Evolutionary conservation across 2,329 filamentous ascomycete genomes (phyloP).

Genomic region (Paecilomyces fulvus): DNA sequence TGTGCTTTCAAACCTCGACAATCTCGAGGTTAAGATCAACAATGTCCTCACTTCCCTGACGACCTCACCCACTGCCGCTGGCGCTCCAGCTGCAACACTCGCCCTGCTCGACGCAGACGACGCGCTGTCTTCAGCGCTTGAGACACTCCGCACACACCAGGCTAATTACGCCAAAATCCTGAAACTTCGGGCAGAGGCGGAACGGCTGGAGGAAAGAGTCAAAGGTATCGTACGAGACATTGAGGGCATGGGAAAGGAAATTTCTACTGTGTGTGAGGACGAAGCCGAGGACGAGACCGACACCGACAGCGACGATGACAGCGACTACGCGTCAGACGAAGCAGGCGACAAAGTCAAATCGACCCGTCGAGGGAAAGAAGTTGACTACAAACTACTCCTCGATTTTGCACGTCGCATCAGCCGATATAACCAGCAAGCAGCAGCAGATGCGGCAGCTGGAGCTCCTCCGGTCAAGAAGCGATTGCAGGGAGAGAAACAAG

Average conservation of each 20-base stretch:
- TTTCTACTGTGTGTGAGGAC: conserved; percentile 21
- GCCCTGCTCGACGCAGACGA: conserved; percentile 36
- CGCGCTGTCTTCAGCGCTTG: conserved; percentile 30
- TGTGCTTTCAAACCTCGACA: conserved; percentile 30
- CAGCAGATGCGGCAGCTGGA: conserved; percentile 30
- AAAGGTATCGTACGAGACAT: conserved; percentile 34
- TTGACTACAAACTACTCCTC: conserved; percentile 37
- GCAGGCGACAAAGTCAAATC: conserved; percentile 7
- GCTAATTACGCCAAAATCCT: conserved; percentile 36
- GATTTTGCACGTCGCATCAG: conserved; percentile 40
- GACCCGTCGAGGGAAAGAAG: conserved; percentile 18
- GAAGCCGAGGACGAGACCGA: conserved; percentile 21
- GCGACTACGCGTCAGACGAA: conserved; percentile 16
- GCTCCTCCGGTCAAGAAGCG: conserved; percentile 11
- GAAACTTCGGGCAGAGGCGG: conserved; percentile 31
- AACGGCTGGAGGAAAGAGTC: conserved; percentile 31
- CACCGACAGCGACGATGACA: conserved; percentile 17
- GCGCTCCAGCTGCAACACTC: conserved; percentile 32
- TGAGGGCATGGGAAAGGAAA: conserved; percentile 32
- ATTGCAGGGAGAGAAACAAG: conserved; percentile 12
- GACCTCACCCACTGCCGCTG: conserved; percentile 35
- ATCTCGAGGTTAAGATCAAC: conserved; percentile 36
- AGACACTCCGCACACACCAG: conserved; percentile 36
- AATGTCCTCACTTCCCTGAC: conserved; percentile 33
- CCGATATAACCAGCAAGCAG: conserved; percentile 39